phyloP scores from a whole-genome alignment of 352 stramenopile genomes.

The Aphanomyces astaci region DNA sequence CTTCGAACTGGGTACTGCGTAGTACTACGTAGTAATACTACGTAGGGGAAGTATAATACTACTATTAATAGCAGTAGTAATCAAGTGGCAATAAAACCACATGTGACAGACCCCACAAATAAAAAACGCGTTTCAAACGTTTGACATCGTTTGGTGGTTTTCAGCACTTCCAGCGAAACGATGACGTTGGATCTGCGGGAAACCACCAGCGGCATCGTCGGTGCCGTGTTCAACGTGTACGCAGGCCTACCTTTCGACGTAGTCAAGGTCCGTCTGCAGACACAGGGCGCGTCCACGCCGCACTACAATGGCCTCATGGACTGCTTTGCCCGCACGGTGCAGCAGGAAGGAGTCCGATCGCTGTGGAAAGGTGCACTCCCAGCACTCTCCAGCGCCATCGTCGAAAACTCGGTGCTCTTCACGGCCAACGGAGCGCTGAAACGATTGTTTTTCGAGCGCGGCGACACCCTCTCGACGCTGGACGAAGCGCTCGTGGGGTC shows the following conservation, averaged over 20 bases:
- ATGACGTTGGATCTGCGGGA: constrained; percentile 55
- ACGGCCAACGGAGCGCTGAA: constrained; percentile 74
- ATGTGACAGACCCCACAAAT: background rate
- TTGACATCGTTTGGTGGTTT: background rate
- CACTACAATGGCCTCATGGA: constrained; percentile 57
- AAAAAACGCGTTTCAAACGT: background rate
- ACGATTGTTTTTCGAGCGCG: constrained; percentile 40
- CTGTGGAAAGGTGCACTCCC: constrained; percentile 86
- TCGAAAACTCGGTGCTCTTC: constrained; percentile 88
- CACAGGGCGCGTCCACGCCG: constrained; percentile 38
- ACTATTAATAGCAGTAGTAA: no score
- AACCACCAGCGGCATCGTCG: constrained; percentile 62
- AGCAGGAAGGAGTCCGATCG: constrained; percentile 55
- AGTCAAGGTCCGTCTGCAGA: constrained; percentile 81
- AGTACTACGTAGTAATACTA: no score
- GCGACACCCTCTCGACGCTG: constrained; percentile 49
- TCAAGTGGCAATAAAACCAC: background rate
- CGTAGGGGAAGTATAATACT: no score
- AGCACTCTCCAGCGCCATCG: constrained; percentile 78
- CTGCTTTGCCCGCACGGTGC: constrained; percentile 60
- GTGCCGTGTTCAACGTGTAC: constrained; percentile 78
- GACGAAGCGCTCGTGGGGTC: constrained; percentile 79
- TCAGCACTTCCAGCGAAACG: background rate
- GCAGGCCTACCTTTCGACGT: constrained; percentile 82
- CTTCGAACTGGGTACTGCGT: no score